phyloP scores from a whole-genome alignment of 1,139 yeast species.

The Pneumocystis murina region DNA sequence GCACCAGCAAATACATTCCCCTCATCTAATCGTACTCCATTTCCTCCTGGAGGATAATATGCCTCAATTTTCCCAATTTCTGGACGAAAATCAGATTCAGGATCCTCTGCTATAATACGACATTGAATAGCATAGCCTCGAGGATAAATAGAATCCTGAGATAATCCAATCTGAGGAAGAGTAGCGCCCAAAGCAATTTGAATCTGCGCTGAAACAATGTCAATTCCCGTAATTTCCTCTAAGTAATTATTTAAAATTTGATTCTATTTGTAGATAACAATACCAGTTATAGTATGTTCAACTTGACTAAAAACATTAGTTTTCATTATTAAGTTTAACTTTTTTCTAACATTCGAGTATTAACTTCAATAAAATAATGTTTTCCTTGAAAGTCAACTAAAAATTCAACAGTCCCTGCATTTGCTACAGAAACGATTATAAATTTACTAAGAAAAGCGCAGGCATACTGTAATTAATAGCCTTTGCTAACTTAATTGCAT shows the following conservation, averaged over 20 bases:
- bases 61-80: constrained; percentile 98
- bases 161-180: constrained; percentile 72
- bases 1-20: constrained; percentile 99
- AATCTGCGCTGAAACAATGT: constrained; percentile 94
- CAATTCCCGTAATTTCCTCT: constrained; percentile 97
- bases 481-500: constrained; percentile 84
- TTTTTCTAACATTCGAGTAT: constrained; percentile 74
- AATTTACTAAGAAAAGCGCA: neutral
- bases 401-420: constrained; percentile 98
- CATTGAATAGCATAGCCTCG: constrained; percentile 98
- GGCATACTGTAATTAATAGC: constrained; percentile 57
- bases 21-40: constrained; percentile 97
- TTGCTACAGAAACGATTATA: constrained; percentile 20
- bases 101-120: constrained; percentile 98
- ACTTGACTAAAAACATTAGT: constrained; percentile 27
- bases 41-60: constrained; percentile 97
- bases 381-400: constrained; percentile 86
- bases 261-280: no score
- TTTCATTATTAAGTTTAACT: neutral
- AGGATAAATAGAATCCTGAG: constrained; percentile 87
- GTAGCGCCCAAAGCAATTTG: constrained; percentile 99
- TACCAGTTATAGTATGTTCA: constrained; percentile 79
- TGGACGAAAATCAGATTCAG: constrained; percentile 91
- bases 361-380: constrained; percentile 94
- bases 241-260: no score